A percentile compares a stretch with the other conserved stretches of the same genome.
Evolutionary conservation across 2,329 filamentous ascomycete genomes (phyloP).

Genomic region (Aspergillus alliaceus): DNA sequence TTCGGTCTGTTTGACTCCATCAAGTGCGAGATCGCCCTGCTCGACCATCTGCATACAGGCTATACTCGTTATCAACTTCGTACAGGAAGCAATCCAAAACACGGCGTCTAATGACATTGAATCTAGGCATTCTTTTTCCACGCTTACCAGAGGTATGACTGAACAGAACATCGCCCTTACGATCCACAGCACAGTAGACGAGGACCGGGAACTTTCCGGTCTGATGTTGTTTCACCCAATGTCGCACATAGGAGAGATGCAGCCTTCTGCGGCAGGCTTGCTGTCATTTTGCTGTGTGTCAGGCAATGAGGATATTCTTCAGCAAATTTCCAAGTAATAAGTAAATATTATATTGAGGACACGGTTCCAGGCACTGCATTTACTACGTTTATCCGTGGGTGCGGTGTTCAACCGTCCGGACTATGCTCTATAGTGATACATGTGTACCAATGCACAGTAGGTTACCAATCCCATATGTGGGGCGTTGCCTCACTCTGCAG

Average conservation of each 20-base stretch:
- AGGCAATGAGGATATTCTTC: no score
- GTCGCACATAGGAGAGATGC: not conserved
- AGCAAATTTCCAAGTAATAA: no score
- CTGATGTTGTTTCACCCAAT: not conserved
- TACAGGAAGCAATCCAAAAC: conserved; percentile 60
- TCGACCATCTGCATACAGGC: conserved; percentile 52
- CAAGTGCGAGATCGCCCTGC: conserved; percentile 41
- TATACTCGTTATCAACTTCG: conserved; percentile 46
- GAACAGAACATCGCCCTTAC: not conserved
- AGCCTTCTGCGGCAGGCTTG: not conserved
- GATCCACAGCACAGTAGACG: not conserved
- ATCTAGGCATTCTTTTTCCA: conserved; percentile 27
- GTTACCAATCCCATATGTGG: not conserved
- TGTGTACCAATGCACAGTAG: not conserved
- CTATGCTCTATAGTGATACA: not conserved
- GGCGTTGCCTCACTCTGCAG: not conserved
- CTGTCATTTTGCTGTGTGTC: not conserved
- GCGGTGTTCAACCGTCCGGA: no score
- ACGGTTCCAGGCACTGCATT: no score
- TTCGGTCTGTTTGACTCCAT: conserved; percentile 43
- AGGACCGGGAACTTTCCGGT: not conserved
- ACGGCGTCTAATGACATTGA: conserved; percentile 61
- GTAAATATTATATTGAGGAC: no score
- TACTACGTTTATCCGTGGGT: no score
- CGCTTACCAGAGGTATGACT: not conserved